These are phyloP conservation scores for Hemerocallis citrina DNA, from an alignment of 106 monocot species.

Conservation along the genomic window DNA sequence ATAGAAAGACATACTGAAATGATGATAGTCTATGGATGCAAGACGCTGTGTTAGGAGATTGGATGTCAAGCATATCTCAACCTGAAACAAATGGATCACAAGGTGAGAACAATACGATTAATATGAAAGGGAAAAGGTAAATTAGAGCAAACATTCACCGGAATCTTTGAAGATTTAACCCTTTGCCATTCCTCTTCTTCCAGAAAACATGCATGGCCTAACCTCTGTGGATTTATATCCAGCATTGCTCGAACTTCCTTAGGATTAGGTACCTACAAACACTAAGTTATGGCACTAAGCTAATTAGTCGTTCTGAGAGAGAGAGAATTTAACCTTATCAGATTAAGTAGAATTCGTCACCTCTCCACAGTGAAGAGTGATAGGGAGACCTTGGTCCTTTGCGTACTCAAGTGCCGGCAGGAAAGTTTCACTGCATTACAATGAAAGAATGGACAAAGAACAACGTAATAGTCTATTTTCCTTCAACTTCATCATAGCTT, in stretches of 20 bases:
- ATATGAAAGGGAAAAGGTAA: neutral
- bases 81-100: conserved; percentile 24
- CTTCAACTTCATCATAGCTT: neutral
- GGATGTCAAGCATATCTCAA: conserved; percentile 96
- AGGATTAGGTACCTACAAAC: conserved; percentile 63
- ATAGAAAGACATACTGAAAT: conserved; percentile 55
- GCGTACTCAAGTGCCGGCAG: conserved; percentile 81
- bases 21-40: conserved; percentile 64
- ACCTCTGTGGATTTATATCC: conserved; percentile 64
- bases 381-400: conserved; percentile 57
- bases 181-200: conserved; percentile 64
- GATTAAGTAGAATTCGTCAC: conserved; percentile 16
- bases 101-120: neutral
- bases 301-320: conserved; percentile 13
- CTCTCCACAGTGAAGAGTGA: conserved; percentile 95
- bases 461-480: neutral
- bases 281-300: conserved; percentile 32
- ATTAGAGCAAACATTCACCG: conserved; percentile 36
- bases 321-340: neutral
- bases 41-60: conserved; percentile 60
- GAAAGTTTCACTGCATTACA: conserved; percentile 57
- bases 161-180: conserved; percentile 56
- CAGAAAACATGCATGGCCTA: conserved; percentile 91
- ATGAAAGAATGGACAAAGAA: neutral
- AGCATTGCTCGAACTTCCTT: conserved; percentile 85